Evolutionary conservation across 2,329 filamentous ascomycete genomes (phyloP).

Genomic region (Emergomyces africanus): DNA sequence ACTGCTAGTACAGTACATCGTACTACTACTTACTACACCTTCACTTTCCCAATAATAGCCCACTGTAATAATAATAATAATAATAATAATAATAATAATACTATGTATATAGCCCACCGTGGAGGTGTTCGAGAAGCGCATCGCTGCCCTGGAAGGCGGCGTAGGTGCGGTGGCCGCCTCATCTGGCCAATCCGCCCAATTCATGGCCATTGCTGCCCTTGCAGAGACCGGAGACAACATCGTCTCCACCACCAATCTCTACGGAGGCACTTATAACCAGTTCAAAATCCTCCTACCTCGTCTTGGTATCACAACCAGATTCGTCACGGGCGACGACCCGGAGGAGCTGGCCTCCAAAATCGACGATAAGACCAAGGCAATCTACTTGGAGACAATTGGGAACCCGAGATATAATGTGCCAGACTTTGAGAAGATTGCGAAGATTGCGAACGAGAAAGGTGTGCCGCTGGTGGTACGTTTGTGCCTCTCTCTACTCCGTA

Average conservation of each 20-base stretch:
- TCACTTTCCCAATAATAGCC: background rate
- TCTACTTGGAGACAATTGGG: slow-evolving; percentile 85
- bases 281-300: slow-evolving; percentile 82
- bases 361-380: slow-evolving; percentile 84
- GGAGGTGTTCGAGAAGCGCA: slow-evolving; percentile 91
- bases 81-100: background rate
- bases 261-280: slow-evolving; percentile 95
- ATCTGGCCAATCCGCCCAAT: slow-evolving; percentile 83
- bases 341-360: slow-evolving; percentile 71
- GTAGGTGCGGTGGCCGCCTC: slow-evolving; percentile 72
- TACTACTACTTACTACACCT: background rate
- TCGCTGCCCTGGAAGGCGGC: slow-evolving; percentile 90
- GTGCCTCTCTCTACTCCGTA: background rate
- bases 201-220: slow-evolving; percentile 77
- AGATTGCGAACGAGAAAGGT: slow-evolving; percentile 59
- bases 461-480: slow-evolving; percentile 47
- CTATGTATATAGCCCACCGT: slow-evolving; percentile 59
- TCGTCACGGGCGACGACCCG: slow-evolving; percentile 66
- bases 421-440: slow-evolving; percentile 75
- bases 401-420: slow-evolving; percentile 91
- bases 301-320: slow-evolving; percentile 80
- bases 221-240: slow-evolving; percentile 87
- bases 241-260: slow-evolving; percentile 76
- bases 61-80: background rate
- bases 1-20: no score